Base-by-base conservation (phyloP, 2,329 filamentous ascomycete species). In the Fusarium sp. region DNA sequence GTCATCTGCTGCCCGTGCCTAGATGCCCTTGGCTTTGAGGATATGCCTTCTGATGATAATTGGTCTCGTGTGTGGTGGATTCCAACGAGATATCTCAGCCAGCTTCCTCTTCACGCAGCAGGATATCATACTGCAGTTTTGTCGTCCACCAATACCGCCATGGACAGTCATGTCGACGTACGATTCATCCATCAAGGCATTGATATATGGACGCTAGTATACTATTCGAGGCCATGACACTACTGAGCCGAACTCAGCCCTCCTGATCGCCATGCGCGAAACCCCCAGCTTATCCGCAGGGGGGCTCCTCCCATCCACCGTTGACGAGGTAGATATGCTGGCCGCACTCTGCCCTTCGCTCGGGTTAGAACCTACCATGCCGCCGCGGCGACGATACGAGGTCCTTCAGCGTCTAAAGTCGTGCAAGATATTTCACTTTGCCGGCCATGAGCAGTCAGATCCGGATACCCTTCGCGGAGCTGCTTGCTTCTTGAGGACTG, bases 391-490 rank as follows among this genome's bases (percentile, higher is more conserved):
- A 5, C 26, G 18, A 26, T 24, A 44, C 10, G 42, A 44, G 12
- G 42, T 44, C 24, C 24, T 45, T 3, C 1, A 20, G 3, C 1
- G 18, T 13, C 24, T 28, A 0, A 20, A 24, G 24, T 13, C 0
- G 12, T 45, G 24, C 24, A 45, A 26, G 24, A 28, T 45, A 14
- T 45, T 45, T 20, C 42, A 45, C 24, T 45, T 45, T 45, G 24
- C 24, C 1, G 42, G 42, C 24, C 42, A 45, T 13, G 42, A 24
- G 42, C 24, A 26, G 24, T 45, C 42, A 8, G 42, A 45, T 20
- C 42, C 42, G 0, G 16, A 3, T 24, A 45, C 5, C 42, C 42
- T 24, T 45, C 42, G 12, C 42, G 1, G 28, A 45, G 42, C 42
- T 45, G 42, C 42, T 28, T 45, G 42, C 24, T 45, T 7, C 42